A percentile compares a stretch with the other conserved stretches of the same genome.
These are phyloP conservation scores for Claviceps sp. DNA, from an alignment of 2,329 filamentous ascomycete genomes.

Conservation along the genomic window DNA sequence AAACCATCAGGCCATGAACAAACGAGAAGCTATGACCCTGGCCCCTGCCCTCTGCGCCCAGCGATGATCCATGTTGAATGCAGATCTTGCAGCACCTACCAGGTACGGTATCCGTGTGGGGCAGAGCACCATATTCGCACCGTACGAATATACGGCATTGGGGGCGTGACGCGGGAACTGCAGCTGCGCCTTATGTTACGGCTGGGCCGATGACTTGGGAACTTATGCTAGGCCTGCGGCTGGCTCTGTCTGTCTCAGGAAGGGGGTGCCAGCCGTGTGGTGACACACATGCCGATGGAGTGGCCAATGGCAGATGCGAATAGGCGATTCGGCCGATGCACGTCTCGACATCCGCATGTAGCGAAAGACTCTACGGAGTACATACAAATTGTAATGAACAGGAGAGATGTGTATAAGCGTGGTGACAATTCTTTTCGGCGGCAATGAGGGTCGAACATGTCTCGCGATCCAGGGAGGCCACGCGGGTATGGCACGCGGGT, in stretches of 20 bases:
- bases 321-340: slow-evolving; percentile 4
- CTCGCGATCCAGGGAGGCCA: background rate
- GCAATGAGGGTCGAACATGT: background rate
- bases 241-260: too few relatives aligned
- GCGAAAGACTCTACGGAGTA: background rate
- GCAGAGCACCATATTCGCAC: background rate
- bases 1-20: background rate
- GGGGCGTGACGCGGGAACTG: too few relatives aligned
- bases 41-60: background rate
- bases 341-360: too few relatives aligned
- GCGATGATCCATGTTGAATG: background rate
- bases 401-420: background rate
- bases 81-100: background rate
- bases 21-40: background rate
- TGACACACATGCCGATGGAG: background rate
- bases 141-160: background rate
- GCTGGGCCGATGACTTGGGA: too few relatives aligned
- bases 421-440: background rate
- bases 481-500: background rate
- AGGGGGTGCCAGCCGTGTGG: background rate
- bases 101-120: background rate
- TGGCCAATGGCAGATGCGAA: background rate
- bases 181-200: too few relatives aligned
- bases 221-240: too few relatives aligned
- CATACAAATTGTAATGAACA: background rate